Conservation (phyloP, 108 stramenopile species). For the Cylindrotheca closterium region DNA sequence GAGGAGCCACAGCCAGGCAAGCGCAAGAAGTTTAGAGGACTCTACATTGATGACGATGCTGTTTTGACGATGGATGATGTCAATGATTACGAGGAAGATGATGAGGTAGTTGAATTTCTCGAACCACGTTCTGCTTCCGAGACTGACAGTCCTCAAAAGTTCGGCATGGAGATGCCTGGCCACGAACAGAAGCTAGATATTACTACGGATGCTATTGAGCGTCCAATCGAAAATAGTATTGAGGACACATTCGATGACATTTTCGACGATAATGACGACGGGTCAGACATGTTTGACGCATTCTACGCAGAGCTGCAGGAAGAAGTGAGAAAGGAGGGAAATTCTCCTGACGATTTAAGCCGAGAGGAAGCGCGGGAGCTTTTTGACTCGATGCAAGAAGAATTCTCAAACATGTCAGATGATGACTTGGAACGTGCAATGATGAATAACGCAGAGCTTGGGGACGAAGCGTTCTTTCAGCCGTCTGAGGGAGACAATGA, state of each 20-base stretch:
- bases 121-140: too few species aligned
- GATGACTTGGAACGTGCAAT: too few species aligned
- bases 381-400: constrained; percentile 51
- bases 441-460: too few species aligned
- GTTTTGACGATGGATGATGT: not conserved
- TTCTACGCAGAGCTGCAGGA: constrained; percentile 48
- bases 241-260: not conserved
- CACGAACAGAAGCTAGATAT: not conserved
- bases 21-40: constrained; percentile 31
- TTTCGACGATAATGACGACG: too few species aligned
- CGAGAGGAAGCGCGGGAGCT: constrained; percentile 62
- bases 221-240: not conserved
- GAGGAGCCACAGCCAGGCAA: constrained; percentile 24
- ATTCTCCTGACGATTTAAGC: constrained; percentile 42
- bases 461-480: too few species aligned
- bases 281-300: constrained; percentile 33
- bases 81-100: constrained; percentile 11
- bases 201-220: not conserved
- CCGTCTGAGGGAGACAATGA: too few species aligned
- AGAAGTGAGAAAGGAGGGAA: constrained; percentile 39
- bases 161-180: not conserved
- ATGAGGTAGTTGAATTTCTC: constrained; percentile 8
- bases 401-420: not conserved
- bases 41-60: constrained; percentile 41
- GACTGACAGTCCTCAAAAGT: too few species aligned